Conservation (phyloP, 2,329 filamentous ascomycete genomes). For the Plenodomus lindquistii region DNA sequence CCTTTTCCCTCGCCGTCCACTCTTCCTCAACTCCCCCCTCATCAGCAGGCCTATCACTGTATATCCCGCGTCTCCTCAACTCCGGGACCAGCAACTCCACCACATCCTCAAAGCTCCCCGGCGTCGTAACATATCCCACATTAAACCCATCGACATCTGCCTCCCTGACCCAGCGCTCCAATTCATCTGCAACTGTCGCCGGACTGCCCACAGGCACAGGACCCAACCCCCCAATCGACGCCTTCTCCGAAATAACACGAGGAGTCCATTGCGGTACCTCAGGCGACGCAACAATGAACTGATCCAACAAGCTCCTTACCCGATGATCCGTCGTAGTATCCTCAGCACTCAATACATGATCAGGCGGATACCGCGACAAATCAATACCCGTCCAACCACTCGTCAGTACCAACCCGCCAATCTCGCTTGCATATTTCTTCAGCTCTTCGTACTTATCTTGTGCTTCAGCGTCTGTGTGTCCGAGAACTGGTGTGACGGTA, state of each 20-base stretch:
- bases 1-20: slow-evolving; percentile 57
- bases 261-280: slow-evolving; percentile 36
- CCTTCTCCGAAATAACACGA: slow-evolving; percentile 34
- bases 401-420: slow-evolving; percentile 61
- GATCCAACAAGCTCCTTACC: slow-evolving; percentile 38
- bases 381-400: slow-evolving; percentile 65
- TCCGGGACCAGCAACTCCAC: slow-evolving; percentile 45
- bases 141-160: slow-evolving; percentile 47
- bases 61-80: slow-evolving; percentile 39
- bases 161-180: slow-evolving; percentile 52
- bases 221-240: slow-evolving; percentile 66
- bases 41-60: slow-evolving; percentile 20
- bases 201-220: slow-evolving; percentile 30
- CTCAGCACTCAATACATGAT: slow-evolving; percentile 60
- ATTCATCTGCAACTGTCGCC: slow-evolving; percentile 50
- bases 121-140: slow-evolving; percentile 49
- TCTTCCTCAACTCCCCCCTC: slow-evolving; percentile 20
- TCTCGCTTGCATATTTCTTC: slow-evolving; percentile 57
- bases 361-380: slow-evolving; percentile 59
- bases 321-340: slow-evolving; percentile 58
- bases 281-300: slow-evolving; percentile 37
- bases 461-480: slow-evolving; percentile 52
- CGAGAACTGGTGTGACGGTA: slow-evolving; percentile 43
- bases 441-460: slow-evolving; percentile 56
- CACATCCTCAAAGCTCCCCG: slow-evolving; percentile 46